A percentile compares a stretch with the other conserved stretches of the same genome.
Evolutionary conservation across 139 green algal species (phyloP).

Genomic region (Closterium sp.): DNA sequence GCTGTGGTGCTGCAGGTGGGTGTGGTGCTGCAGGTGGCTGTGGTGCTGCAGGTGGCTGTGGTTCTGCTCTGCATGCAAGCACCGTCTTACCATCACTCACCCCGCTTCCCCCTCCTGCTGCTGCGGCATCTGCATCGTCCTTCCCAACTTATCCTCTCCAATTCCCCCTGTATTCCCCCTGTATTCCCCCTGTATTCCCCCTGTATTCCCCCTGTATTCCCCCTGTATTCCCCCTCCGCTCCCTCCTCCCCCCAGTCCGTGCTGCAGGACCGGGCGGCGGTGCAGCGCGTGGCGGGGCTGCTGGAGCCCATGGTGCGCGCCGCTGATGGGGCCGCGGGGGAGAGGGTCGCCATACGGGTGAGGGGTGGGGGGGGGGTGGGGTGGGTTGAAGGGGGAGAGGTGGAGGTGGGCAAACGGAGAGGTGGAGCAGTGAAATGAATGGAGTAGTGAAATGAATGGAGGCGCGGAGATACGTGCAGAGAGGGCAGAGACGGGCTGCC

Average conservation of each 20-base stretch:
- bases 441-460: neutral
- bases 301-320: conserved; percentile 69
- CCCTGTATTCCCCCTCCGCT: neutral
- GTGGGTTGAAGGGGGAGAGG: too few relatives aligned
- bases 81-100: neutral
- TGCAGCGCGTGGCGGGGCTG: conserved; percentile 56
- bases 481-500: too few relatives aligned
- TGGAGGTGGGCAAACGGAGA: too few relatives aligned
- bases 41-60: neutral
- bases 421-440: too few relatives aligned
- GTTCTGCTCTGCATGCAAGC: neutral
- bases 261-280: neutral
- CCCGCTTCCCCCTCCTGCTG: too few relatives aligned
- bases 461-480: neutral
- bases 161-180: too few relatives aligned
- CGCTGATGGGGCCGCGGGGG: conserved; percentile 77
- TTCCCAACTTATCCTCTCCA: too few relatives aligned
- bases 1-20: neutral
- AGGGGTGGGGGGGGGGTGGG: neutral
- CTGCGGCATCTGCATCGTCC: too few relatives aligned
- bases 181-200: too few relatives aligned
- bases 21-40: neutral
- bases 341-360: conserved; percentile 60
- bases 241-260: neutral
- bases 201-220: too few relatives aligned